phyloP scores from a whole-genome alignment of 768 basidiomycete species.

The Mycena olivaceomarginata region DNA sequence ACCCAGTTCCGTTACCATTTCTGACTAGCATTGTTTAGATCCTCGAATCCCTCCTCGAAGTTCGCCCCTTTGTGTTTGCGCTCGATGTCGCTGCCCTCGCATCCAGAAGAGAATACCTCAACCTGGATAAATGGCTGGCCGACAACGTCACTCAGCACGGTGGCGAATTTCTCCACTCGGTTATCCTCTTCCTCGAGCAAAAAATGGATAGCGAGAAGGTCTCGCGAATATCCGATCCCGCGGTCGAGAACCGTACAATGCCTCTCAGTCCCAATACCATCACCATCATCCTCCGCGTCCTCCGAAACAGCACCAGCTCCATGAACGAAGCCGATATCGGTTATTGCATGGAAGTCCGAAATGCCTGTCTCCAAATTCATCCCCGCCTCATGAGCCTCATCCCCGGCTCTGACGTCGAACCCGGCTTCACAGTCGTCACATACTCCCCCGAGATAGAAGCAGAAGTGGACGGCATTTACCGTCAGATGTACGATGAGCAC shows the following conservation, averaged over 20 bases:
- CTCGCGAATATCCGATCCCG: constrained; percentile 84
- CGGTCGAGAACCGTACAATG: constrained; percentile 88
- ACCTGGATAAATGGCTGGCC: constrained; percentile 97
- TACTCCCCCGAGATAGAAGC: constrained; percentile 93
- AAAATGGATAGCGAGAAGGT: constrained; percentile 95
- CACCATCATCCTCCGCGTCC: constrained; percentile 92
- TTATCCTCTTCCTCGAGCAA: constrained; percentile 92
- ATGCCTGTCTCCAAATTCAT: constrained; percentile 94
- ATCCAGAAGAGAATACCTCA: constrained; percentile 93
- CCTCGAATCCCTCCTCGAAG: constrained; percentile 93
- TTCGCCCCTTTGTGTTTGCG: constrained; percentile 91
- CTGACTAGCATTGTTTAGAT: constrained; percentile 70
- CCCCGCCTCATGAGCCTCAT: constrained; percentile 96
- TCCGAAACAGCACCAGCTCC: constrained; percentile 87
- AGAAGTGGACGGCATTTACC: constrained; percentile 97
- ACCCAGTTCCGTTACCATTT: not conserved
- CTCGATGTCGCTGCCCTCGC: constrained; percentile 97
- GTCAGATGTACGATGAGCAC: constrained; percentile 98
- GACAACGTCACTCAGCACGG: constrained; percentile 91
- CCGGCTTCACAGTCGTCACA: constrained; percentile 91
- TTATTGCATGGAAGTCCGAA: constrained; percentile 93
- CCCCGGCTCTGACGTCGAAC: constrained; percentile 91
- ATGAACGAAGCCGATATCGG: constrained; percentile 89
- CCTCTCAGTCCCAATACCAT: constrained; percentile 91
- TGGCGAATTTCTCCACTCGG: constrained; percentile 89